Conservation (phyloP, 1,139 yeast species). For the Debaryomyces fabryi region DNA sequence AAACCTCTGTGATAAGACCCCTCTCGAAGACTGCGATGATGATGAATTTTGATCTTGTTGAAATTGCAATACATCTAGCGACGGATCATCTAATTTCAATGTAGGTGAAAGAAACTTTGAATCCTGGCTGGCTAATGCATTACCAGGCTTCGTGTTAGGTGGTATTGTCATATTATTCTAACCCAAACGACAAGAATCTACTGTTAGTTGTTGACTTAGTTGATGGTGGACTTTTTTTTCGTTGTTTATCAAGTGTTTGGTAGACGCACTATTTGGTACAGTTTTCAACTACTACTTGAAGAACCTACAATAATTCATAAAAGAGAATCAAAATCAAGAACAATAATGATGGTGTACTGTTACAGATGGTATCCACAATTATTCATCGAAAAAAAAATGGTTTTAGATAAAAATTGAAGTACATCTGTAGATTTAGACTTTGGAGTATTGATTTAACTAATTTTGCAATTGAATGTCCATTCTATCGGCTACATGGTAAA, state of each 20-base stretch:
- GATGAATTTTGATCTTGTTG: slow-evolving; percentile 34
- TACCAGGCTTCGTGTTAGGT: slow-evolving; percentile 8
- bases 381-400: neutral
- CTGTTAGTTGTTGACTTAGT: neutral
- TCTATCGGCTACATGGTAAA: neutral
- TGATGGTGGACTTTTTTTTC: slow-evolving; percentile 8
- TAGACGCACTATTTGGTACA: slow-evolving; percentile 2
- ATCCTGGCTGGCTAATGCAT: slow-evolving; percentile 11
- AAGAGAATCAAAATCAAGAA: neutral
- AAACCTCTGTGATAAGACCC: slow-evolving; percentile 35
- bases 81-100: slow-evolving; percentile 34
- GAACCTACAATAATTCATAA: neutral
- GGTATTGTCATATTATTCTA: slow-evolving; percentile 10
- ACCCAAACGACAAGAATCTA: slow-evolving; percentile 2
- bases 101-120: slow-evolving; percentile 40
- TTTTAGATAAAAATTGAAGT: neutral
- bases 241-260: slow-evolving; percentile 9
- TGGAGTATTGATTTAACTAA: neutral
- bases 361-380: too few relatives aligned
- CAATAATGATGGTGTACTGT: too few relatives aligned
- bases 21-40: slow-evolving; percentile 29
- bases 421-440: neutral
- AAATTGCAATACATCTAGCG: slow-evolving; percentile 38
- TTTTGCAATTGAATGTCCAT: neutral
- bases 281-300: neutral